These are phyloP conservation scores for Pilatotrama ljubarskyi DNA, from an alignment of 768 basidiomycete species.

Conservation along the genomic window DNA sequence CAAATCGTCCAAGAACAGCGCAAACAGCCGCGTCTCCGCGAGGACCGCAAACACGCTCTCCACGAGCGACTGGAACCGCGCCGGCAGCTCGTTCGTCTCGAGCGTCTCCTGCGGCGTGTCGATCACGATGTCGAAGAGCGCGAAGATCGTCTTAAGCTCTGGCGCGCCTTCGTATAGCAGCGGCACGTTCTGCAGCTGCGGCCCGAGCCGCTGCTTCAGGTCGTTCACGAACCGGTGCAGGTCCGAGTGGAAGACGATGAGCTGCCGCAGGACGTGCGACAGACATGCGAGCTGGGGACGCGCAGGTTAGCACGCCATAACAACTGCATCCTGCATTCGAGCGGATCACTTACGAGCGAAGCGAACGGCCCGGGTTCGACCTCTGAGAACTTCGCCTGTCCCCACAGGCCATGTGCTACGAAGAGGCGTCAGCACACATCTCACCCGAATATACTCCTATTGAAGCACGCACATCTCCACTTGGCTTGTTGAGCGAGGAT, in stretches of 20 bases:
- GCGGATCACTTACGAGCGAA: slow-evolving; percentile 47
- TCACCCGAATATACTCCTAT: neutral
- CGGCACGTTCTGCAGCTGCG: slow-evolving; percentile 67
- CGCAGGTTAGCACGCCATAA: slow-evolving; percentile 9
- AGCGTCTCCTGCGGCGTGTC: slow-evolving; percentile 55
- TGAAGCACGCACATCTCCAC: slow-evolving; percentile 54
- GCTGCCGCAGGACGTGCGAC: slow-evolving; percentile 69
- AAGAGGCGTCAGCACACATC: neutral
- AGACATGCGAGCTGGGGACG: slow-evolving; percentile 56
- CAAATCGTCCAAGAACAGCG: slow-evolving; percentile 70
- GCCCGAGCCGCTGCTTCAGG: slow-evolving; percentile 61
- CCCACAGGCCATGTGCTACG: slow-evolving; percentile 65
- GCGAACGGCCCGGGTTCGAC: slow-evolving; percentile 69
- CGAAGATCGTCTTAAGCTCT: slow-evolving; percentile 64
- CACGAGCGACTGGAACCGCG: slow-evolving; percentile 69
- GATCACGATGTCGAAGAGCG: slow-evolving; percentile 51
- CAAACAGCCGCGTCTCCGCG: slow-evolving; percentile 68
- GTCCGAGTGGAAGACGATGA: slow-evolving; percentile 74
- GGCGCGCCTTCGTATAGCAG: slow-evolving; percentile 72
- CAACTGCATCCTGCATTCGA: neutral
- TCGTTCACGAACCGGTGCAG: slow-evolving; percentile 63
- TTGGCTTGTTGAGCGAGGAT: slow-evolving; percentile 69
- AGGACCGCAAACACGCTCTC: slow-evolving; percentile 70
- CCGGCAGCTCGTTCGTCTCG: slow-evolving; percentile 60
- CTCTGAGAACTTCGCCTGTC: slow-evolving; percentile 71